Percentiles rank a stretch among this genome's conserved stretches.
Conservation (phyloP, 2,329 filamentous ascomycete genomes). For the Aureobasidium namibiae region DNA sequence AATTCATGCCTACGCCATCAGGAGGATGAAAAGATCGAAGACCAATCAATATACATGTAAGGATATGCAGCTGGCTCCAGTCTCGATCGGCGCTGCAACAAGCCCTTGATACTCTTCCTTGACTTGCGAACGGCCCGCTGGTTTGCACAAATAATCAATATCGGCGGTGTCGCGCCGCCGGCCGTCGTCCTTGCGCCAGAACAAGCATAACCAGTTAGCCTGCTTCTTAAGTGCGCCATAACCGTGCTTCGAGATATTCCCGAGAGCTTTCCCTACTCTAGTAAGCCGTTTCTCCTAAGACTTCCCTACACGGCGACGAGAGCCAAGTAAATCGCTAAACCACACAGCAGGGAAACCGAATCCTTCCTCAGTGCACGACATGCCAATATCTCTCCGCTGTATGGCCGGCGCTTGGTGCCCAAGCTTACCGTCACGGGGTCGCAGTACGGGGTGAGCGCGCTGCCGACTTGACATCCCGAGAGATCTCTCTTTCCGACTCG, state of each 20-base stretch:
- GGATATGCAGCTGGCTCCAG: neutral
- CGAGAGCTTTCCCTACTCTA: neutral
- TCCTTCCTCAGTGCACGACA: neutral
- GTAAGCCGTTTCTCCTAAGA: neutral
- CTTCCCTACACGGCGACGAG: neutral
- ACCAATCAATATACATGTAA: neutral
- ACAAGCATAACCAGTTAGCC: conserved; percentile 11
- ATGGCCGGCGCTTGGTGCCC: conserved; percentile 7
- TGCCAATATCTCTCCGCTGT: neutral
- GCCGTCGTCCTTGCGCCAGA: conserved; percentile 10
- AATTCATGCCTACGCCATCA: neutral
- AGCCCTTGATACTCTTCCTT: neutral
- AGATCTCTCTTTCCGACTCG: neutral
- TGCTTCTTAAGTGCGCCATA: conserved; percentile 9
- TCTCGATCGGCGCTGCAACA: neutral
- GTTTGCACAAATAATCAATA: neutral
- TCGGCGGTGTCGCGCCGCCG: conserved; percentile 1
- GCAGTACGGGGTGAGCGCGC: conserved; percentile 1
- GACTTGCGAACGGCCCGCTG: neutral
- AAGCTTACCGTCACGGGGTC: conserved; percentile 5
- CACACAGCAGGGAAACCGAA: neutral
- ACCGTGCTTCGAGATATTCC: conserved; percentile 4
- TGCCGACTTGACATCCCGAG: conserved; percentile 1
- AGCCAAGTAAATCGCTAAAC: neutral
- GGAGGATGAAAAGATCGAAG: neutral